Evolutionary conservation across 345 rosid species (phyloP).

Genomic region (Capsella bursapastoris): DNA sequence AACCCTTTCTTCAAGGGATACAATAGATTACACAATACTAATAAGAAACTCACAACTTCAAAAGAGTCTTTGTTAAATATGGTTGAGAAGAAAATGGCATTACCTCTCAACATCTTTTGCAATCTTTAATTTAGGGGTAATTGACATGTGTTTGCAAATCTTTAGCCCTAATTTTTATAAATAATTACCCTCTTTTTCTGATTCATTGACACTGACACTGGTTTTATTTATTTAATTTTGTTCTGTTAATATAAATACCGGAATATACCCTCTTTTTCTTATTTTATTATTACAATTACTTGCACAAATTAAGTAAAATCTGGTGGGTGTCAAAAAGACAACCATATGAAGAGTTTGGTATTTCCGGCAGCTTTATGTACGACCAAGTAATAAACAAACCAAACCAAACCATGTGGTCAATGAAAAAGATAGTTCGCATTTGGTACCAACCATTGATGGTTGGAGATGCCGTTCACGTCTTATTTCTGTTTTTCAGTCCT

Average conservation of each 20-base stretch:
- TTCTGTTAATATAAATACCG: constrained; percentile 20
- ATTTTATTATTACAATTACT: constrained; percentile 24
- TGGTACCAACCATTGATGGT: constrained; percentile 19
- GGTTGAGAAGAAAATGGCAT: constrained; percentile 19
- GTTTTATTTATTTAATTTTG: background rate
- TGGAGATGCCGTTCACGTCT: background rate
- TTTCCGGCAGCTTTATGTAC: constrained; percentile 44
- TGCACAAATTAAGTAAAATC: constrained; percentile 21
- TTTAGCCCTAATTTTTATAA: background rate
- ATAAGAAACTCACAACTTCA: background rate
- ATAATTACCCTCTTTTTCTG: too few species aligned
- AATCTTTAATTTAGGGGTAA: constrained; percentile 23
- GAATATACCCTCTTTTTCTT: background rate
- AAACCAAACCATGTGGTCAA: constrained; percentile 41
- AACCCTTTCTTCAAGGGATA: background rate
- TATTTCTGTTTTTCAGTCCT: constrained; percentile 32
- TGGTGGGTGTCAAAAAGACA: constrained; percentile 38
- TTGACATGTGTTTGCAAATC: background rate
- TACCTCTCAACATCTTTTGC: constrained; percentile 8
- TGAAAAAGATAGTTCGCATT: constrained; percentile 15
- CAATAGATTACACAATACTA: background rate
- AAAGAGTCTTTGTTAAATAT: background rate
- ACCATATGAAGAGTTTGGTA: constrained; percentile 35
- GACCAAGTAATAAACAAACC: constrained; percentile 33
- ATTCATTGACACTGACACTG: too few species aligned